A percentile compares a stretch with the other conserved stretches of the same genome.
Evolutionary conservation across 2,329 filamentous ascomycete genomes (phyloP).

Genomic region (Tricladium varicosporioides): DNA sequence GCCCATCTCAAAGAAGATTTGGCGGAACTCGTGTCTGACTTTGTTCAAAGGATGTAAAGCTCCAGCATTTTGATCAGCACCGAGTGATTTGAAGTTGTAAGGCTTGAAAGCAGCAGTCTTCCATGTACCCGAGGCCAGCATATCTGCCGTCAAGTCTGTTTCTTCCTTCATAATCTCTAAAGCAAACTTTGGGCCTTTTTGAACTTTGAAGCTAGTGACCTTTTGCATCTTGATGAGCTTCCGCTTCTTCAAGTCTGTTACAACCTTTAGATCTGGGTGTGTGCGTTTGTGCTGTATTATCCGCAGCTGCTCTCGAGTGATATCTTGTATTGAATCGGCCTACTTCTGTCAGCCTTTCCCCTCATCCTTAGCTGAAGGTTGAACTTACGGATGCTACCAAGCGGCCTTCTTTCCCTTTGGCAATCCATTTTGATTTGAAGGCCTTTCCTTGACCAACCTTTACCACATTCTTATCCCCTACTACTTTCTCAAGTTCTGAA

Average conservation of each 20-base stretch:
- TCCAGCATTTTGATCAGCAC: conserved; percentile 59
- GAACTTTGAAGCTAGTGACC: conserved; percentile 77
- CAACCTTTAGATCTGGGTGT: conserved; percentile 68
- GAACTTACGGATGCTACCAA: conserved; percentile 50
- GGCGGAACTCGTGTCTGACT: conserved; percentile 90
- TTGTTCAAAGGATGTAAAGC: conserved; percentile 78
- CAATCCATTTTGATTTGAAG: conserved; percentile 77
- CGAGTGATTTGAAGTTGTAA: conserved; percentile 71
- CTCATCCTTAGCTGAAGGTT: neutral
- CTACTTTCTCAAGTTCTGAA: conserved; percentile 64
- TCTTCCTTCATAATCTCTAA: conserved; percentile 88
- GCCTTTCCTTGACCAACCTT: conserved; percentile 94
- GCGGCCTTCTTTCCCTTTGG: conserved; percentile 57
- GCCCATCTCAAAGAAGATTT: conserved; percentile 99
- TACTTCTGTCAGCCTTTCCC: conserved; percentile 22
- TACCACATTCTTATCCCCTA: conserved; percentile 70
- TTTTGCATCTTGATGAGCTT: conserved; percentile 86
- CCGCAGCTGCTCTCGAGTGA: conserved; percentile 72
- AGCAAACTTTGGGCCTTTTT: conserved; percentile 85
- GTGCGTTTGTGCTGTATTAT: conserved; percentile 68
- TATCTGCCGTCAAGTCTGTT: conserved; percentile 91
- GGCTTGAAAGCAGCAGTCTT: conserved; percentile 87
- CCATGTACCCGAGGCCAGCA: conserved; percentile 86
- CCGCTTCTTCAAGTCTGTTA: conserved; percentile 85
- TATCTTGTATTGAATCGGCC: conserved; percentile 74